Conservation (phyloP, 2,329 filamentous ascomycete species). For the Pseudocercospora pini-densiflorae region DNA sequence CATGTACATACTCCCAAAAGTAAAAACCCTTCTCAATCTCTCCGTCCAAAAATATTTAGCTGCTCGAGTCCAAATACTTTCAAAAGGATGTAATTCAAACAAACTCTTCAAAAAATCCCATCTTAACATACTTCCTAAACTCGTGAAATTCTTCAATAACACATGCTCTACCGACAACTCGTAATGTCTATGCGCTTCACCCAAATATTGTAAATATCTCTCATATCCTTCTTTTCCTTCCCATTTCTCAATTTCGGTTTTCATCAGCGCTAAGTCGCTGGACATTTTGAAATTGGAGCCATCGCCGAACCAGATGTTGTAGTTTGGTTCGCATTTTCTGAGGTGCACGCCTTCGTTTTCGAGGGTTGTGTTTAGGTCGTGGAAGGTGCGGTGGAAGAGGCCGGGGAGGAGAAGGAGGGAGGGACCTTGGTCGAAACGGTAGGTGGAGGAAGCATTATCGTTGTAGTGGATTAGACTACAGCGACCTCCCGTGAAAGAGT, state of each 20-base stretch:
- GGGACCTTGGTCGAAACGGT: slow-evolving; percentile 77
- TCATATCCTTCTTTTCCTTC: slow-evolving; percentile 73
- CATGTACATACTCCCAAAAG: slow-evolving; percentile 83
- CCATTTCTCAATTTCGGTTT: slow-evolving; percentile 71
- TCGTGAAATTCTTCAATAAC: slow-evolving; percentile 69
- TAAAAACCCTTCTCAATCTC: slow-evolving; percentile 70
- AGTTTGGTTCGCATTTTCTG: slow-evolving; percentile 75
- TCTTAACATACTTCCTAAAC: slow-evolving; percentile 60
- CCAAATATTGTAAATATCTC: slow-evolving; percentile 69
- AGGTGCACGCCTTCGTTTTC: slow-evolving; percentile 69
- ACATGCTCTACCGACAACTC: slow-evolving; percentile 70
- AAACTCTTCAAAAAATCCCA: slow-evolving; percentile 64
- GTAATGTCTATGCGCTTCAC: slow-evolving; percentile 72
- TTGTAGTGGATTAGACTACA: slow-evolving; percentile 64
- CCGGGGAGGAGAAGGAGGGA: slow-evolving; percentile 73
- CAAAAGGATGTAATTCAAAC: slow-evolving; percentile 69
- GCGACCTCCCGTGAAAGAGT: slow-evolving; percentile 71
- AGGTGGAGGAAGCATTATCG: slow-evolving; percentile 33
- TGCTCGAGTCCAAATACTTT: slow-evolving; percentile 70
- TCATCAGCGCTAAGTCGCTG: slow-evolving; percentile 73
- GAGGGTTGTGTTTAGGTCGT: slow-evolving; percentile 69
- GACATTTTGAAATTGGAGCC: slow-evolving; percentile 66
- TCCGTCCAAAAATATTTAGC: slow-evolving; percentile 72
- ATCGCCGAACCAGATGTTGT: slow-evolving; percentile 74
- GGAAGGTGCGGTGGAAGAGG: slow-evolving; percentile 71